Evolutionary conservation across 345 rosid genomes (phyloP).

Genomic region (Citrus medica): DNA sequence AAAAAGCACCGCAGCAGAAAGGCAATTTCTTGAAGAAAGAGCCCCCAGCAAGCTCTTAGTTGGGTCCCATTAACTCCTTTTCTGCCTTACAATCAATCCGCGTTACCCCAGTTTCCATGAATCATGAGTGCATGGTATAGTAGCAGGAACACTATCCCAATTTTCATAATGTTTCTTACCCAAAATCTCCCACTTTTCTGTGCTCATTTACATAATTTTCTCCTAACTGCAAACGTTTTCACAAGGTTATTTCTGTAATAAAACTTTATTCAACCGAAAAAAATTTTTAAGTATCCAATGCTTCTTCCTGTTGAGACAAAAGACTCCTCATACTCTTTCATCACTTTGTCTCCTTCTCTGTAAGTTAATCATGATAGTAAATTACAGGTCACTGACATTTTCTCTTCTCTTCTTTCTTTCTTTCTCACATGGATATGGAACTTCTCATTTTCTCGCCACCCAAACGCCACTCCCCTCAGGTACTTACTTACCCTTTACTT

Average conservation of each 20-base stretch:
- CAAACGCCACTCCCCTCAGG: constrained; percentile 52
- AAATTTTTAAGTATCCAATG: constrained; percentile 1
- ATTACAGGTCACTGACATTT: constrained; percentile 23
- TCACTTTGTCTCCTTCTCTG: background rate
- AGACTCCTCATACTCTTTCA: background rate
- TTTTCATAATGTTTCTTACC: background rate
- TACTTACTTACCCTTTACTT: constrained; percentile 17
- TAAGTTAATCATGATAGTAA: constrained; percentile 6
- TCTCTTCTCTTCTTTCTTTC: constrained; percentile 18
- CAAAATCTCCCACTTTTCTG: background rate
- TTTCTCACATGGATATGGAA: constrained; percentile 47
- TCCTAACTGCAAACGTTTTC: background rate
- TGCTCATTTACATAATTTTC: background rate
- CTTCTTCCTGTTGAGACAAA: background rate
- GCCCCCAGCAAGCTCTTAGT: background rate
- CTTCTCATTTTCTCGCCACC: constrained; percentile 32
- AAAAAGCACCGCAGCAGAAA: constrained; percentile 5
- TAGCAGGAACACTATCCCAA: too few relatives aligned
- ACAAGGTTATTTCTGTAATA: background rate
- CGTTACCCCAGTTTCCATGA: background rate
- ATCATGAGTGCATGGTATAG: too few relatives aligned
- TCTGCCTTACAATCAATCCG: background rate
- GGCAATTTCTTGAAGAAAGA: constrained; percentile 8
- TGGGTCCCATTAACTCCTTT: background rate
- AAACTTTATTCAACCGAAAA: background rate